phyloP scores from a whole-genome alignment of 768 basidiomycete genomes.

The Panaeolus papilionaceus region DNA sequence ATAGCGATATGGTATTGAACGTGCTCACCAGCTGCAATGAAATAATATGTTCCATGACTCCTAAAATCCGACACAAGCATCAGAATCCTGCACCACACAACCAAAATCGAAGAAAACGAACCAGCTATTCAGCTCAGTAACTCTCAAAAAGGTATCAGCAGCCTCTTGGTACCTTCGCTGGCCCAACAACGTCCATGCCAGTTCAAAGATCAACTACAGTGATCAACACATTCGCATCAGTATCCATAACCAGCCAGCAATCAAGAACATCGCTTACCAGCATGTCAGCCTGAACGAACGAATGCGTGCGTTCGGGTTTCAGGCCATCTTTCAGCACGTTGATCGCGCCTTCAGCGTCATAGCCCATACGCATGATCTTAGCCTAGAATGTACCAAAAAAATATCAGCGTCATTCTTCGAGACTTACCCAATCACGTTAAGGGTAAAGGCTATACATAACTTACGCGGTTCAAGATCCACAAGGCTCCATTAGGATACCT shows the following conservation, averaged over 20 bases:
- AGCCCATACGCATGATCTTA: slow-evolving; percentile 76
- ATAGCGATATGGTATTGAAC: slow-evolving; percentile 17
- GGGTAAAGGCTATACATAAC: no score
- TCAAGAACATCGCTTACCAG: slow-evolving; percentile 47
- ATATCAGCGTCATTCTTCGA: not conserved
- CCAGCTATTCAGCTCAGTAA: slow-evolving; percentile 78
- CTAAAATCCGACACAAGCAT: slow-evolving; percentile 35
- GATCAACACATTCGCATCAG: no score
- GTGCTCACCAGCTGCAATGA: slow-evolving; percentile 66
- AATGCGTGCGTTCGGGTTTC: slow-evolving; percentile 53
- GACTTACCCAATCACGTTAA: no score
- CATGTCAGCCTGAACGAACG: slow-evolving; percentile 76
- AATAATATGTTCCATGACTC: slow-evolving; percentile 83
- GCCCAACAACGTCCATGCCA: slow-evolving; percentile 77
- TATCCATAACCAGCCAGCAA: not conserved
- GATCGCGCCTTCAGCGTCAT: slow-evolving; percentile 71
- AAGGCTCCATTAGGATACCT: slow-evolving; percentile 72
- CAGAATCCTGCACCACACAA: not conserved
- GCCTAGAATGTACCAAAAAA: slow-evolving; percentile 48
- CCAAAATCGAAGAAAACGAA: slow-evolving; percentile 32
- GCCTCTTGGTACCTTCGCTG: slow-evolving; percentile 70
- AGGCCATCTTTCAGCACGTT: slow-evolving; percentile 64
- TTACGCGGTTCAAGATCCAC: slow-evolving; percentile 73
- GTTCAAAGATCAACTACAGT: slow-evolving; percentile 70
- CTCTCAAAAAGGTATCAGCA: slow-evolving; percentile 66